A percentile compares a stretch with the other conserved stretches of the same genome.
phyloP scores from a whole-genome alignment of 2,329 filamentous ascomycete genomes.

The Achaetomium macrosporum region DNA sequence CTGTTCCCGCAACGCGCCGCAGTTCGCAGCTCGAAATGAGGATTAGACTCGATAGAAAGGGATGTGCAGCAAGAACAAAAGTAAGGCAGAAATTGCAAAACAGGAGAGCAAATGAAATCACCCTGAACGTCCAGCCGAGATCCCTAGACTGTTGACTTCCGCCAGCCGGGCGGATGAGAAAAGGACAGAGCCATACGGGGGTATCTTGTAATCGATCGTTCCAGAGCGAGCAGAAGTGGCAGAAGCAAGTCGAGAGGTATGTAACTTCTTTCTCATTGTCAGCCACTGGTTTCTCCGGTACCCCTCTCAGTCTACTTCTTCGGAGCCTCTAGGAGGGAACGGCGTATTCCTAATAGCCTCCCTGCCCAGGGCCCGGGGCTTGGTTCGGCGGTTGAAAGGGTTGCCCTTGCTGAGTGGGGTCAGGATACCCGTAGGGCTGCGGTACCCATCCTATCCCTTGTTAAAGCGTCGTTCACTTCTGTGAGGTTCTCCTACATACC shows the following conservation, averaged over 20 bases:
- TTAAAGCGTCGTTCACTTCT: constrained; percentile 3
- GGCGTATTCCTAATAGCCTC: constrained; percentile 36
- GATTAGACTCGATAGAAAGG: too few relatives aligned
- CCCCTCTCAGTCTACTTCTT: background rate
- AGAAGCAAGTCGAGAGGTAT: background rate
- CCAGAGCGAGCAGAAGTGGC: background rate
- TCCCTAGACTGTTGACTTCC: too few relatives aligned
- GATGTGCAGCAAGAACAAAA: too few relatives aligned
- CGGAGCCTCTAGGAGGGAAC: background rate
- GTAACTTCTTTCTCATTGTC: constrained; percentile 2
- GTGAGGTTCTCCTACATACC: constrained; percentile 25
- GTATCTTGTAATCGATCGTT: constrained; percentile 21
- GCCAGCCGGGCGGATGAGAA: background rate
- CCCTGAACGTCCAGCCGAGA: too few relatives aligned
- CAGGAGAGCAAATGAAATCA: too few relatives aligned
- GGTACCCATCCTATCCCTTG: constrained; percentile 24
- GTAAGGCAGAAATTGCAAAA: too few relatives aligned
- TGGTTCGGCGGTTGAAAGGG: constrained; percentile 37
- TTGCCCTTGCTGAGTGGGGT: constrained; percentile 35
- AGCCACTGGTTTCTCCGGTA: background rate
- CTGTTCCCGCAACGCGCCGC: background rate
- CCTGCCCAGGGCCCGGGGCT: constrained; percentile 28
- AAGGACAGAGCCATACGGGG: constrained; percentile 10
- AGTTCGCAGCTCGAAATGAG: too few relatives aligned
- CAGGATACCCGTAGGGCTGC: constrained; percentile 42